Base-by-base conservation (phyloP, 345 rosid genomes). In the Gossypium turneri region DNA sequence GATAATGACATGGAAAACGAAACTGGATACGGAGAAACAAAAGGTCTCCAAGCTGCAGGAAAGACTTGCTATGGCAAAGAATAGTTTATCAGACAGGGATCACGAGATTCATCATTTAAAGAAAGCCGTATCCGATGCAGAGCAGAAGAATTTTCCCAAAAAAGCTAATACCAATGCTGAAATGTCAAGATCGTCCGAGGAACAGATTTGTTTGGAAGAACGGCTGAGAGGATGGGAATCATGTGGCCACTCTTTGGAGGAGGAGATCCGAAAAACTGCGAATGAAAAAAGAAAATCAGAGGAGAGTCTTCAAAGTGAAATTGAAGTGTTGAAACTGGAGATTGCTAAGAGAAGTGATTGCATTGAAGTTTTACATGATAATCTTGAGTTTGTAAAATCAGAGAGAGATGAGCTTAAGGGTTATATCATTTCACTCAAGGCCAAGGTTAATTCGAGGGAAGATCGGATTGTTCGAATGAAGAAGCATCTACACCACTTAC, bases 81-180 rank as follows among this genome's bases (percentile, higher is more conserved):
- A 72, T 27, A 92, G 89, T 79, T 79, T 92, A 76, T 86, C 88
- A 13, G 92, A 86, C 76, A 86, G 88, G 68, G 97, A 90, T 84
- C 73, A 79, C 12, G 97, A 94, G 81, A 72, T 90, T 68, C 82
- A 82, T 59, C 79, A 74, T 2, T 70, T 90, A 71, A 92, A 90
- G 76, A 74, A 74, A 13, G 86, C 87, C 0, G 78, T 92, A 13
- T 82, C 89, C 20, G 88, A 86, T 44, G 87, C 93, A 9, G 91
- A 92, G 80, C 73, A 88, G 81, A 90, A 78, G 81, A 85, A 89
- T 62, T 87, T 84, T 55, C 84, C 88, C 0, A 95, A 92, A 79
- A 88, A 88, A 67, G 79, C 89, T 51, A 84, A 85, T 69, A 78
- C 89, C 52, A 83, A 87, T 71, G 85, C 90, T 57, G 89, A 87